phyloP scores from a whole-genome alignment of 2,329 filamentous ascomycete genomes.

The Penicillium sp. region DNA sequence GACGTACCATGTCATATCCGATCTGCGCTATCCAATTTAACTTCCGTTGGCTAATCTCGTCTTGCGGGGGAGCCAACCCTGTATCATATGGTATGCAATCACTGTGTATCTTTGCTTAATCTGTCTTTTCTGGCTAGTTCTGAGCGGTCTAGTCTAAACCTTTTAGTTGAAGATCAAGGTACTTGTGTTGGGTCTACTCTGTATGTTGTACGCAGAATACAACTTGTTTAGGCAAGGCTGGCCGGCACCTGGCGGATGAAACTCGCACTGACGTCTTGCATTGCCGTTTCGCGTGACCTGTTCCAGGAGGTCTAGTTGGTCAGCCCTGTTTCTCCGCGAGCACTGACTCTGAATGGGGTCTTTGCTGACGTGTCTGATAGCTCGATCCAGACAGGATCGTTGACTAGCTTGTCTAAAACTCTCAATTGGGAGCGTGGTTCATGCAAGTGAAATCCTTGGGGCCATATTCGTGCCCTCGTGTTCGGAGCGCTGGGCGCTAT shows the following conservation, averaged over 20 bases:
- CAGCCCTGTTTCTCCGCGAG: neutral
- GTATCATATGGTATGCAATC: neutral
- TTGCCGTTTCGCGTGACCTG: conserved; percentile 11
- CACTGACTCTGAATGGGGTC: conserved; percentile 1
- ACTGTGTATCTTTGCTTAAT: conserved; percentile 7
- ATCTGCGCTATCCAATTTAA: conserved; percentile 11
- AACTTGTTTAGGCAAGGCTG: neutral
- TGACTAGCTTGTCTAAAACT: neutral
- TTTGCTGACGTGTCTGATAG: conserved; percentile 20
- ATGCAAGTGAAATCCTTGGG: conserved; percentile 3
- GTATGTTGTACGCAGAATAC: neutral
- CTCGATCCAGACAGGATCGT: neutral
- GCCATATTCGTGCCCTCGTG: neutral
- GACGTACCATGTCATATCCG: neutral
- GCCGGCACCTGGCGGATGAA: conserved; percentile 15
- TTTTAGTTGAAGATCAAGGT: neutral
- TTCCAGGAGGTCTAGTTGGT: conserved; percentile 1
- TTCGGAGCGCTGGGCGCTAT: neutral
- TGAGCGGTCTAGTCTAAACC: conserved; percentile 2
- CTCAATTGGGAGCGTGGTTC: conserved; percentile 1
- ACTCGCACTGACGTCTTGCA: conserved; percentile 6
- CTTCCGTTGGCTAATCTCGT: neutral
- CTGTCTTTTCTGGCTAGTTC: neutral
- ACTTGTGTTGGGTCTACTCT: neutral
- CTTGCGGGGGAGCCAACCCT: conserved; percentile 7